Percentiles rank a stretch among this genome's conserved stretches.
phyloP scores from a whole-genome alignment of 148 eudicot species.

The Oxyria digyna region DNA sequence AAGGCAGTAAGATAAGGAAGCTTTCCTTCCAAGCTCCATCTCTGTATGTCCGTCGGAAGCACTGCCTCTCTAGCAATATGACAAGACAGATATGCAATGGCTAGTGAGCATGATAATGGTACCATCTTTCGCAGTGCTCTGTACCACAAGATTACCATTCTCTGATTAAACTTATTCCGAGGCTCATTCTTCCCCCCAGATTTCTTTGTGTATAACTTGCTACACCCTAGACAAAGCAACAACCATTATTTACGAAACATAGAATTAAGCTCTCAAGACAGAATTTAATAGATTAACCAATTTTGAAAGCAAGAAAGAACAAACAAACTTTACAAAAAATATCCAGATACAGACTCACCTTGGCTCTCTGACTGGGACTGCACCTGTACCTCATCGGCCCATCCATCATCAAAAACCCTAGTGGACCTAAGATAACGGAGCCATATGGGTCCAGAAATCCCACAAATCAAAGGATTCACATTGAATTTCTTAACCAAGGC shows the following conservation, averaged over 20 bases:
- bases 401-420: too few species aligned
- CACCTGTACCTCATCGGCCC: too few species aligned
- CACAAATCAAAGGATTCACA: too few species aligned
- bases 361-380: constrained; percentile 58
- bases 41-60: constrained; percentile 63
- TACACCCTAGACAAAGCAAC: constrained; percentile 25
- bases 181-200: constrained; percentile 35
- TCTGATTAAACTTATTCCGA: constrained; percentile 40
- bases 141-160: constrained; percentile 55
- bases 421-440: too few species aligned
- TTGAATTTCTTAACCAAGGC: too few species aligned
- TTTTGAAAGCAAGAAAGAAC: not conserved
- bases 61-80: constrained; percentile 72
- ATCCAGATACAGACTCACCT: constrained; percentile 23
- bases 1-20: constrained; percentile 72
- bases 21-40: constrained; percentile 68
- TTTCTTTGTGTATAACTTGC: constrained; percentile 11
- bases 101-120: constrained; percentile 57
- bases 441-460: too few species aligned
- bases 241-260: not conserved
- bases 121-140: constrained; percentile 48
- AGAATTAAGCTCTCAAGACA: not conserved
- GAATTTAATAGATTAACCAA: not conserved
- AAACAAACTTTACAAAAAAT: not conserved
- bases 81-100: constrained; percentile 53